These are phyloP conservation scores for Mrakia frigida DNA, from an alignment of 768 basidiomycete genomes.

Conservation along the genomic window DNA sequence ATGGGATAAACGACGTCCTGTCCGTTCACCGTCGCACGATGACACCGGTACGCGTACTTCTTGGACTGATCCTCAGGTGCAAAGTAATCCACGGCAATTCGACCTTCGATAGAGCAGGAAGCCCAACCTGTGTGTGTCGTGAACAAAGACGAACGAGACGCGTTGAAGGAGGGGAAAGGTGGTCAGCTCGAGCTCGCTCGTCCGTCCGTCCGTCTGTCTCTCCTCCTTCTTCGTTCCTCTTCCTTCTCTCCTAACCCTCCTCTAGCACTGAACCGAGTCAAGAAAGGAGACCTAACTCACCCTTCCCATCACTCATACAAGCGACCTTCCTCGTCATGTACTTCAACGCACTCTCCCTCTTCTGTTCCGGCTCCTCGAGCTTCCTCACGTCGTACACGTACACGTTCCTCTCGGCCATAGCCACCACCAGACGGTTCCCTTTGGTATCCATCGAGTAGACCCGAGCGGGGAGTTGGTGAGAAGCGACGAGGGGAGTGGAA, in stretches of 20 bases:
- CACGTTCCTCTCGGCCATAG: conserved; percentile 85
- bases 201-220: neutral
- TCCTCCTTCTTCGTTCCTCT: neutral
- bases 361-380: conserved; percentile 63
- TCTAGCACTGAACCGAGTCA: neutral
- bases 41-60: conserved; percentile 96
- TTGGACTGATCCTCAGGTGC: conserved; percentile 70
- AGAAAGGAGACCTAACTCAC: conserved; percentile 46
- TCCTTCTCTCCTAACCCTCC: neutral
- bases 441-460: conserved; percentile 78
- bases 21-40: conserved; percentile 80
- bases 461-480: conserved; percentile 62
- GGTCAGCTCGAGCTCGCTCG: neutral
- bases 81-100: conserved; percentile 96
- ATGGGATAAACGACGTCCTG: conserved; percentile 97
- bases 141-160: neutral
- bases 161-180: neutral
- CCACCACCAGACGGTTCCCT: conserved; percentile 74
- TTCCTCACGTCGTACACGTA: conserved; percentile 81
- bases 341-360: conserved; percentile 87
- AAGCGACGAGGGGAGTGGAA: conserved; percentile 41
- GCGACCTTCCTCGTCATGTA: conserved; percentile 88
- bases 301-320: conserved; percentile 89
- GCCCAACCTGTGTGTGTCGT: conserved; percentile 81
- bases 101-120: conserved; percentile 86